Percentiles rank a stretch among this genome's conserved stretches.
These are phyloP conservation scores for Coriaria nepalensis DNA, from an alignment of 306 rosid species.

Conservation along the genomic window DNA sequence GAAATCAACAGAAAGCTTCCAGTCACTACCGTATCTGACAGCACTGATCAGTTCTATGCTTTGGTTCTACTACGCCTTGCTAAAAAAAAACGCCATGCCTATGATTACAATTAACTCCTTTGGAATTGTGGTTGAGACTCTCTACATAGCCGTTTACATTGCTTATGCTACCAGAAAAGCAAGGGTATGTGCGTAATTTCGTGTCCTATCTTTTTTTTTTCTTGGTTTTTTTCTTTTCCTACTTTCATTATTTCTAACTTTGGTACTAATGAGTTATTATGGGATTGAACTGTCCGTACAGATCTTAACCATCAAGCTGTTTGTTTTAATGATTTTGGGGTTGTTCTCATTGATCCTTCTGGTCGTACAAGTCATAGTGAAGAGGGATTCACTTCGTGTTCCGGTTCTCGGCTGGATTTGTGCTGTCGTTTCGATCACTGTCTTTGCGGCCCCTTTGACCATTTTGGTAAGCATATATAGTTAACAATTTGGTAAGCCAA, in stretches of 20 bases:
- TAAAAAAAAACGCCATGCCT: conserved; percentile 42
- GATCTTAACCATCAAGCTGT: conserved; percentile 41
- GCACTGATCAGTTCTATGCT: conserved; percentile 72
- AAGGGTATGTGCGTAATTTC: conserved; percentile 26
- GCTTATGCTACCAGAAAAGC: conserved; percentile 37
- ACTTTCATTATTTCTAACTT: not conserved
- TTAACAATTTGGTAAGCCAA: too few species aligned
- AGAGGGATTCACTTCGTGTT: conserved; percentile 19
- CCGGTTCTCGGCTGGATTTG: conserved; percentile 71
- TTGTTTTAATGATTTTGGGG: conserved; percentile 44
- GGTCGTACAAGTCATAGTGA: conserved; percentile 27
- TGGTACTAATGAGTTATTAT: not conserved
- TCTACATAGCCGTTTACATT: conserved; percentile 48
- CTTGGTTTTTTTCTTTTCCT: not conserved
- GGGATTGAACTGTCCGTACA: conserved; percentile 6
- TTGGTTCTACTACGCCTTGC: conserved; percentile 59
- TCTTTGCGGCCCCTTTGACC: conserved; percentile 75
- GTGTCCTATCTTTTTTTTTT: not conserved
- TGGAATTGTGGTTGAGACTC: conserved; percentile 44
- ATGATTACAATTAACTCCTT: conserved; percentile 80
- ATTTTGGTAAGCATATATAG: conserved; percentile 44
- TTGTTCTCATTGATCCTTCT: conserved; percentile 36
- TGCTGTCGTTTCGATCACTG: conserved; percentile 45
- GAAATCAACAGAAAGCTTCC: conserved; percentile 74
- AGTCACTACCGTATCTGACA: conserved; percentile 68